Conservation (phyloP, 164 flowering plant genomes). For the Vitis amurensis region DNA sequence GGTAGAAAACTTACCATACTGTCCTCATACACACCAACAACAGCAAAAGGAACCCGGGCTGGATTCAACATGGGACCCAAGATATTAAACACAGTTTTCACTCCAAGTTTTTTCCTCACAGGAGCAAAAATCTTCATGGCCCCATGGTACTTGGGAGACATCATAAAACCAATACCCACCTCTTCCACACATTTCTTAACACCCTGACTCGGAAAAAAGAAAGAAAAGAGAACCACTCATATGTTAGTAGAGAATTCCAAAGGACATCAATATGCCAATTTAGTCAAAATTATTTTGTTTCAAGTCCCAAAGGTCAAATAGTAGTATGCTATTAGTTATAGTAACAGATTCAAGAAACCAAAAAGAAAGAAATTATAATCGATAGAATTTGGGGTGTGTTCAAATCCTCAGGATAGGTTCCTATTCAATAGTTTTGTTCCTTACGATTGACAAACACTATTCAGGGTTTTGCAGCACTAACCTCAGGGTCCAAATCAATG, state of each 20-base stretch:
- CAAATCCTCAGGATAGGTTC: no score
- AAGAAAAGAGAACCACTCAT: conserved; percentile 4
- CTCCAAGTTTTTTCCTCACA: conserved; percentile 79
- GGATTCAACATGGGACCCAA: conserved; percentile 95
- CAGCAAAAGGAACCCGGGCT: conserved; percentile 81
- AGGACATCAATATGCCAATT: no score
- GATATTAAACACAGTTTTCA: conserved; percentile 88
- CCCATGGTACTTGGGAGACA: conserved; percentile 92
- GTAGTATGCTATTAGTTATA: no score
- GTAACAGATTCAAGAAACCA: no score
- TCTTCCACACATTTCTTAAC: conserved; percentile 64
- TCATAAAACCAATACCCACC: conserved; percentile 94
- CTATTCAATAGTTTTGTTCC: no score
- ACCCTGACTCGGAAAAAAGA: conserved; percentile 46
- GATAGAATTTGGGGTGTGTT: no score
- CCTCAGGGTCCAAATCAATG: conserved; percentile 86
- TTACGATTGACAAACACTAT: no score
- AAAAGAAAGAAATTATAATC: no score
- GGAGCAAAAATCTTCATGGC: conserved; percentile 93
- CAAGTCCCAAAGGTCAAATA: no score
- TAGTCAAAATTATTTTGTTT: no score
- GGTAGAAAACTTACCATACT: conserved; percentile 52
- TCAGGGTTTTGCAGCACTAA: conserved; percentile 20
- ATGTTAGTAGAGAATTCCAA: no score
- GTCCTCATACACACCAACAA: conserved; percentile 87